A percentile compares a stretch with the other conserved stretches of the same genome.
Conservation (phyloP, 179 eudicot genomes). For the Drosera spatulata region DNA sequence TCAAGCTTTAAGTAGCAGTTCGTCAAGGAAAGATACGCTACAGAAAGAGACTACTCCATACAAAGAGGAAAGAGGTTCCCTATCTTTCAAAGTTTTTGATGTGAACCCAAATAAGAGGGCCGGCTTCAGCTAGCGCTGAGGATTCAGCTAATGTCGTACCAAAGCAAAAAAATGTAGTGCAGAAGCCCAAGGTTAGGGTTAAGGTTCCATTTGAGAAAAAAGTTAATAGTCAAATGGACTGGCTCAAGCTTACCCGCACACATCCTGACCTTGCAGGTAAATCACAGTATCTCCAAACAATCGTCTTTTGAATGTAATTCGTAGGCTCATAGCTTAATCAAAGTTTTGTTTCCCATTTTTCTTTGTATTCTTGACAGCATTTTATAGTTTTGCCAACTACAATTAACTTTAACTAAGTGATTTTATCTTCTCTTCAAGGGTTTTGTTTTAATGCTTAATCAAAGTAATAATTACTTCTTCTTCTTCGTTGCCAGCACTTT, state of each 20-base stretch:
- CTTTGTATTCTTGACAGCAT: too few species aligned
- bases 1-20: conserved; percentile 7
- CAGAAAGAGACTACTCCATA: conserved; percentile 10
- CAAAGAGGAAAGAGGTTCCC: conserved; percentile 51
- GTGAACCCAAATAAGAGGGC: conserved; percentile 21
- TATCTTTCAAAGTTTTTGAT: conserved; percentile 57
- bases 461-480: too few species aligned
- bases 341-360: too few species aligned
- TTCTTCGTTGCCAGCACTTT: too few species aligned
- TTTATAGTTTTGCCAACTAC: too few species aligned
- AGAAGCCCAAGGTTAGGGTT: conserved; percentile 48
- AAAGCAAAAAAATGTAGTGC: conserved; percentile 22
- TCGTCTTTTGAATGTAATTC: too few species aligned
- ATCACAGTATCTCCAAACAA: background rate
- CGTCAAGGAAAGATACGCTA: conserved; percentile 26
- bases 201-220: conserved; percentile 83
- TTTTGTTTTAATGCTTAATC: too few species aligned
- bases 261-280: conserved; percentile 96
- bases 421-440: background rate
- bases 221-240: conserved; percentile 90
- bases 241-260: conserved; percentile 84
- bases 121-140: conserved; percentile 16
- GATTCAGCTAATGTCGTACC: conserved; percentile 17
- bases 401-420: too few species aligned
- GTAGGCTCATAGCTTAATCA: background rate